Evolutionary conservation across 306 rosid species (phyloP).

Genomic region (Prinsepia uniflora): DNA sequence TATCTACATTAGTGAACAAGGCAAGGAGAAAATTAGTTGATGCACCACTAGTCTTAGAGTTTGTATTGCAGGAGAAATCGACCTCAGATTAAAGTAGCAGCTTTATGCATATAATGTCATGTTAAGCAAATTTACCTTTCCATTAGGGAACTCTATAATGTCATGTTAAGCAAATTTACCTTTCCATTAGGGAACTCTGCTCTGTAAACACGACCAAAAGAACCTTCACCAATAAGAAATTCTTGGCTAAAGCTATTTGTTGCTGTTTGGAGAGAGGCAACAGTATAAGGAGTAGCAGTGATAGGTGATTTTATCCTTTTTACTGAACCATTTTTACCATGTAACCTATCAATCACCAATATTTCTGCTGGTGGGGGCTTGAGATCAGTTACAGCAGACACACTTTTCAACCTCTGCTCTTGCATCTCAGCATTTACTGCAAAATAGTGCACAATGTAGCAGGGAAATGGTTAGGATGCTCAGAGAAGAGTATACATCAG

Average conservation of each 20-base stretch:
- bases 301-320: slow-evolving; percentile 85
- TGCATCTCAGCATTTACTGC: slow-evolving; percentile 69
- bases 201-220: slow-evolving; percentile 94
- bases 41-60: background rate
- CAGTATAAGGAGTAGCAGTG: slow-evolving; percentile 80
- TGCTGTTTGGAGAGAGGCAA: slow-evolving; percentile 90
- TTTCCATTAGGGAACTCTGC: slow-evolving; percentile 89
- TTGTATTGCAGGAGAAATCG: slow-evolving; percentile 6
- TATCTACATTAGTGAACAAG: slow-evolving; percentile 34
- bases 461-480: slow-evolving; percentile 8
- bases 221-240: slow-evolving; percentile 88
- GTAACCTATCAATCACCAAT: slow-evolving; percentile 51
- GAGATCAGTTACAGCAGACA: slow-evolving; percentile 55
- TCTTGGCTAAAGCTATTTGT: slow-evolving; percentile 98
- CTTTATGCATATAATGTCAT: too few relatives aligned
- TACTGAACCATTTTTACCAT: slow-evolving; percentile 65
- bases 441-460: slow-evolving; percentile 4
- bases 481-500: background rate
- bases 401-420: slow-evolving; percentile 70
- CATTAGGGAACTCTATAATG: slow-evolving; percentile 59
- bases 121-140: slow-evolving; percentile 61
- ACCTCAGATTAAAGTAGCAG: background rate
- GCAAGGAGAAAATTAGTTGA: background rate
- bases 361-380: slow-evolving; percentile 84
- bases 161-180: slow-evolving; percentile 42